Conservation (phyloP, 2,329 filamentous ascomycete genomes). For the Ceratocystis eucalypticola region DNA sequence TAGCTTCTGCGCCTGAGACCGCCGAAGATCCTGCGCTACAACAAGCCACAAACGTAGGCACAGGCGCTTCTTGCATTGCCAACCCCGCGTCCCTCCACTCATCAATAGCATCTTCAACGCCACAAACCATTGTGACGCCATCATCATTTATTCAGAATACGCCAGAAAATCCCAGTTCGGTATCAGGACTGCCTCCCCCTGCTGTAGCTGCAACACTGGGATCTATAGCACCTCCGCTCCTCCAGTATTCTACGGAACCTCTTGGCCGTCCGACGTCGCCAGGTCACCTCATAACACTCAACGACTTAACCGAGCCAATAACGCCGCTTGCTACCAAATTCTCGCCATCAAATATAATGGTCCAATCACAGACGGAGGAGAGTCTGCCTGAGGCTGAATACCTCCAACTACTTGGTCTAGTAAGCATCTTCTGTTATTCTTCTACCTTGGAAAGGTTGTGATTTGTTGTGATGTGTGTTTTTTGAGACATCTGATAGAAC, state of each 20-base stretch:
- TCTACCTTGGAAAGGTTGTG: background rate
- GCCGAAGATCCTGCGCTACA: background rate
- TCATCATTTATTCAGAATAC: conserved; percentile 42
- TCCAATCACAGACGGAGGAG: conserved; percentile 9
- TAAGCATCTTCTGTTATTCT: conserved; percentile 31
- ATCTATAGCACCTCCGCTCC: conserved; percentile 12
- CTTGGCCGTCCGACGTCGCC: conserved; percentile 3
- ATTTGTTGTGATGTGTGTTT: background rate
- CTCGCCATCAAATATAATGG: conserved; percentile 25
- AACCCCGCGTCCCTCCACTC: conserved; percentile 21
- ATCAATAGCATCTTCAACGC: conserved; percentile 14
- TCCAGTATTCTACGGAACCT: conserved; percentile 3
- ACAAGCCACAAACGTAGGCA: background rate
- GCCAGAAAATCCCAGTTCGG: conserved; percentile 19
- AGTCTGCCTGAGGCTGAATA: conserved; percentile 47
- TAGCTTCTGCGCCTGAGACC: background rate
- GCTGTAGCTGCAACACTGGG: conserved; percentile 20
- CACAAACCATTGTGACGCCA: conserved; percentile 41
- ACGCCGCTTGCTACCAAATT: conserved; percentile 28
- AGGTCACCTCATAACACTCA: conserved; percentile 11
- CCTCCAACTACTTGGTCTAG: conserved; percentile 67
- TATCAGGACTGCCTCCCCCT: conserved; percentile 17
- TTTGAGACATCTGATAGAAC: background rate
- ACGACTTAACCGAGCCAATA: conserved; percentile 28
- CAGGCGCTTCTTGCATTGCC: conserved; percentile 4